These are phyloP conservation scores for Schizothecium vesticola DNA, from an alignment of 495 filamentous ascomycete species.

Conservation along the genomic window DNA sequence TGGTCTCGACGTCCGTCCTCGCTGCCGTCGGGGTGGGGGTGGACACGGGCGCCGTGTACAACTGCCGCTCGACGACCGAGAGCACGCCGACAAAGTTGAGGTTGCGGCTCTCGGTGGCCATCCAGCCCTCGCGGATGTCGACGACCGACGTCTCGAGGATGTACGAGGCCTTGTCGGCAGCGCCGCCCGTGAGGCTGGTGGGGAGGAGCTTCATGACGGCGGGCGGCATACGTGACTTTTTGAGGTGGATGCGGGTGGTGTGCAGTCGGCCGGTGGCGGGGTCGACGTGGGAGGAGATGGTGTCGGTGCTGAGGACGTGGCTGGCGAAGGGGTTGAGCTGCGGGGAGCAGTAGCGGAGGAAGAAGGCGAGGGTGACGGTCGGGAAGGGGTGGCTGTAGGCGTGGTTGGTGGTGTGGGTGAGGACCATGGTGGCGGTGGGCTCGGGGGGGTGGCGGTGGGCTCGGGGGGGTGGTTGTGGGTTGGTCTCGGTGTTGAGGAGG, in stretches of 20 bases:
- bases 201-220: constrained; percentile 78
- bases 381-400: constrained; percentile 90
- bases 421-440: constrained; percentile 37
- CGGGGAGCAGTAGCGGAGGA: constrained; percentile 83
- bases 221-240: constrained; percentile 83
- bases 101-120: constrained; percentile 77
- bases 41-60: constrained; percentile 51
- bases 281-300: constrained; percentile 82
- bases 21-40: constrained; percentile 27
- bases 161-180: constrained; percentile 72
- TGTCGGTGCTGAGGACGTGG: constrained; percentile 95
- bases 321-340: constrained; percentile 80
- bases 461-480: not conserved
- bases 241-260: constrained; percentile 87
- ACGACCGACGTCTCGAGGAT: constrained; percentile 90
- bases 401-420: constrained; percentile 70
- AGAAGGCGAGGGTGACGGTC: constrained; percentile 91
- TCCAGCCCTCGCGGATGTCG: constrained; percentile 83
- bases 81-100: constrained; percentile 89
- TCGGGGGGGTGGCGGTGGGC: not conserved
- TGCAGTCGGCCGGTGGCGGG: constrained; percentile 71
- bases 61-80: constrained; percentile 84
- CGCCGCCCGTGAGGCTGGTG: constrained; percentile 58
- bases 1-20: constrained; percentile 77
- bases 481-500: not conserved